Conservation (phyloP, 2,329 filamentous ascomycete genomes). For the Exutisphaerella laricina region DNA sequence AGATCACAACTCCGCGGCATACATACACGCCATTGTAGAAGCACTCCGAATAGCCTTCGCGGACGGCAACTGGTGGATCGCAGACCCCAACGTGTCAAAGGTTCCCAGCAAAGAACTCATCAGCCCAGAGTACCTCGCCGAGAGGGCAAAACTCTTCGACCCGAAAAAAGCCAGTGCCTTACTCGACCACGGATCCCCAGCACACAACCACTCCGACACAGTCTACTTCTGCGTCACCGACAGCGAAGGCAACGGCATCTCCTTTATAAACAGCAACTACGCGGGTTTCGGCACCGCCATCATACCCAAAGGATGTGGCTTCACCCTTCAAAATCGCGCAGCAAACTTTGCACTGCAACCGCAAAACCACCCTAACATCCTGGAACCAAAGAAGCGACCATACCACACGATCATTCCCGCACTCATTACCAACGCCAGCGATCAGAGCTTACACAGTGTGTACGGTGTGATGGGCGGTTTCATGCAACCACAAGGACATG, state of each 20-base stretch:
- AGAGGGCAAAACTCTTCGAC: constrained; percentile 60
- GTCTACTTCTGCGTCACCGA: constrained; percentile 91
- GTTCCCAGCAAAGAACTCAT: constrained; percentile 68
- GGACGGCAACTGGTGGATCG: constrained; percentile 84
- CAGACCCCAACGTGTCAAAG: constrained; percentile 67
- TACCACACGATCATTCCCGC: constrained; percentile 98
- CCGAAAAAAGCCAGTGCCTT: constrained; percentile 48
- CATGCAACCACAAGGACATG: constrained; percentile 96
- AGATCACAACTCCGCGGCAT: constrained; percentile 73
- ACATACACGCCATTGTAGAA: constrained; percentile 81
- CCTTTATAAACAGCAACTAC: constrained; percentile 96
- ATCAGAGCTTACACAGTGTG: constrained; percentile 71
- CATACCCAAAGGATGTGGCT: constrained; percentile 78
- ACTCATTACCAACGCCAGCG: constrained; percentile 70
- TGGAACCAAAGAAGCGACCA: constrained; percentile 77
- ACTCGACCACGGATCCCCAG: constrained; percentile 71
- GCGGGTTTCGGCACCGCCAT: constrained; percentile 82
- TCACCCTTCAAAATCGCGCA: constrained; percentile 90
- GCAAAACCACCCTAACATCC: constrained; percentile 67
- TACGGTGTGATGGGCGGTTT: constrained; percentile 98
- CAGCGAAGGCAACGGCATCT: constrained; percentile 77
- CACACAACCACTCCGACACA: constrained; percentile 80
- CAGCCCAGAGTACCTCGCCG: constrained; percentile 65
- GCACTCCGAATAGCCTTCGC: constrained; percentile 83
- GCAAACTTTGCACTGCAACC: constrained; percentile 71